Conservation (phyloP, 169 alveolate species). For the Plasmodium billcollinsi region DNA sequence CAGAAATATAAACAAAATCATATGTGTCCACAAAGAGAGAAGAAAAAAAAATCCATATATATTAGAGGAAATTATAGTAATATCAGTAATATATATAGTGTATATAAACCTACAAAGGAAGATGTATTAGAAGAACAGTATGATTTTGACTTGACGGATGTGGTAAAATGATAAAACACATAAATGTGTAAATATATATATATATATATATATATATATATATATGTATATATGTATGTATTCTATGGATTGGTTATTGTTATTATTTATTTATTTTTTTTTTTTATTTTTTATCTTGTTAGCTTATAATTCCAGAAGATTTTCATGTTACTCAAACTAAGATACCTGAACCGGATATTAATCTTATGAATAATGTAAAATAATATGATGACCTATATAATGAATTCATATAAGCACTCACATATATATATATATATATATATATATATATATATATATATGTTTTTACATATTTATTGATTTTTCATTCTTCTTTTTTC, state of each 20-base stretch:
- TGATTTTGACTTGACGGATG: constrained; percentile 48
- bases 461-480: background rate
- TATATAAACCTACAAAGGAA: constrained; percentile 25
- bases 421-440: too few relatives aligned
- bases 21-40: constrained; percentile 34
- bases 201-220: background rate
- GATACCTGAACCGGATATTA: constrained; percentile 62
- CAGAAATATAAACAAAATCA: constrained; percentile 62
- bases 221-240: background rate
- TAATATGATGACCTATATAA: background rate
- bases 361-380: constrained; percentile 51
- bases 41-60: constrained; percentile 68
- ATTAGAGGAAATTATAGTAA: constrained; percentile 66
- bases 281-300: background rate
- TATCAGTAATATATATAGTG: constrained; percentile 73
- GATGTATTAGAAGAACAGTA: constrained; percentile 29
- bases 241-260: background rate
- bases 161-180: constrained; percentile 4
- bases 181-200: background rate
- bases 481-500: constrained; percentile 3
- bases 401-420: too few relatives aligned
- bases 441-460: background rate
- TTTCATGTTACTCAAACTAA: constrained; percentile 46
- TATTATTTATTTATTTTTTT: background rate
- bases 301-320: constrained; percentile 75